A percentile compares a stretch with the other conserved stretches of the same genome.
Conservation (phyloP, 176 grass and related monocot genomes). For the bread wheat (Triticum aestivum) region DNA sequence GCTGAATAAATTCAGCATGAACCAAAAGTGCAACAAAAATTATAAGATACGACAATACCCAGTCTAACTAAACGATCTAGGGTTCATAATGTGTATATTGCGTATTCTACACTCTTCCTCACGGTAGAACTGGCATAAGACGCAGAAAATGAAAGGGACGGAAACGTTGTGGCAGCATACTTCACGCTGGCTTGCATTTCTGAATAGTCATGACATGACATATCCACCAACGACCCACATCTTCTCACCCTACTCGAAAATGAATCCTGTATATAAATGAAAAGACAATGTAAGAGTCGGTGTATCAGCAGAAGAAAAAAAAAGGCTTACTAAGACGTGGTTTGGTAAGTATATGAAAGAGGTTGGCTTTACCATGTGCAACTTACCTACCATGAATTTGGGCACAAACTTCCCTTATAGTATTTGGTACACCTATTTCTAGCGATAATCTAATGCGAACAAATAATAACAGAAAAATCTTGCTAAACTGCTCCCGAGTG, state of each 20-base stretch:
- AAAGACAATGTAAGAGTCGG: not conserved
- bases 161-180: not conserved
- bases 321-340: not conserved
- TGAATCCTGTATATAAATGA: not conserved
- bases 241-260: not conserved
- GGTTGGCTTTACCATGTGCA: not conserved
- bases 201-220: not conserved
- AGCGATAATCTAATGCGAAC: not conserved
- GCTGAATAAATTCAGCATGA: not conserved
- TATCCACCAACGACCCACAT: not conserved
- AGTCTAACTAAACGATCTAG: not conserved
- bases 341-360: not conserved
- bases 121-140: too few relatives aligned
- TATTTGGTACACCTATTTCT: not conserved
- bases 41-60: not conserved
- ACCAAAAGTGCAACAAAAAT: not conserved
- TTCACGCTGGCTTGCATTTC: not conserved
- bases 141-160: too few relatives aligned
- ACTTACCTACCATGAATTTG: not conserved
- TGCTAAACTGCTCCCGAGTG: not conserved
- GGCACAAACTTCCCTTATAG: not conserved
- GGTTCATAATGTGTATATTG: too few relatives aligned
- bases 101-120: too few relatives aligned
- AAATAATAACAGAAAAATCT: not conserved
- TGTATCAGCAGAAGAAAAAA: not conserved